Conservation (phyloP, 805 yeast species). For the Zygoascus ofunaensis region DNA sequence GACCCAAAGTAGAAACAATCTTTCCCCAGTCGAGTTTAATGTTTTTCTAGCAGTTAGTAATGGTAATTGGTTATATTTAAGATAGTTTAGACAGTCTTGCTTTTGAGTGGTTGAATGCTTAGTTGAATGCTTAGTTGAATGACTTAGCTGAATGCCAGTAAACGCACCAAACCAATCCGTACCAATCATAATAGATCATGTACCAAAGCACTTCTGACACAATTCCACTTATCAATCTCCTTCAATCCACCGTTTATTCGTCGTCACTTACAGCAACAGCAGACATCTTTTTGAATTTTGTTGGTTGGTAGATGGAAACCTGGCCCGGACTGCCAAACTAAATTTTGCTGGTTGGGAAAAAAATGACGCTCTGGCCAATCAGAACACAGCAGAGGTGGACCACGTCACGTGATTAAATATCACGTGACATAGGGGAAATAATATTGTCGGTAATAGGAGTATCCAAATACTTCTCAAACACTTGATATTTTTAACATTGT, state of each 20-base stretch:
- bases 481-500: too few relatives aligned
- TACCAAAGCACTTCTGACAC: too few relatives aligned
- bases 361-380: background rate
- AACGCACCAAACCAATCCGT: background rate
- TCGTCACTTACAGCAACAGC: slow-evolving; percentile 9
- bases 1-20: slow-evolving; percentile 77
- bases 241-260: background rate
- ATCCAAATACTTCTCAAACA: too few relatives aligned
- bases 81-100: too few relatives aligned
- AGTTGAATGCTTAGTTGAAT: too few relatives aligned
- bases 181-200: too few relatives aligned
- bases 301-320: slow-evolving; percentile 3
- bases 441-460: too few relatives aligned
- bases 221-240: too few relatives aligned
- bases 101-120: too few relatives aligned
- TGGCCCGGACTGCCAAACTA: too few relatives aligned
- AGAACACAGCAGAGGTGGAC: background rate
- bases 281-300: slow-evolving; percentile 7
- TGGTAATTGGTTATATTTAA: too few relatives aligned
- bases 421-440: background rate
- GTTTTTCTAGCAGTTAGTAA: slow-evolving; percentile 30
- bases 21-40: slow-evolving; percentile 93
- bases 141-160: too few relatives aligned
- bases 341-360: background rate
- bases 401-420: background rate